A percentile compares a stretch with the other conserved stretches of the same genome.
Evolutionary conservation across 2,329 filamentous ascomycete species (phyloP).

Genomic region (Fusarium fracticaudum): DNA sequence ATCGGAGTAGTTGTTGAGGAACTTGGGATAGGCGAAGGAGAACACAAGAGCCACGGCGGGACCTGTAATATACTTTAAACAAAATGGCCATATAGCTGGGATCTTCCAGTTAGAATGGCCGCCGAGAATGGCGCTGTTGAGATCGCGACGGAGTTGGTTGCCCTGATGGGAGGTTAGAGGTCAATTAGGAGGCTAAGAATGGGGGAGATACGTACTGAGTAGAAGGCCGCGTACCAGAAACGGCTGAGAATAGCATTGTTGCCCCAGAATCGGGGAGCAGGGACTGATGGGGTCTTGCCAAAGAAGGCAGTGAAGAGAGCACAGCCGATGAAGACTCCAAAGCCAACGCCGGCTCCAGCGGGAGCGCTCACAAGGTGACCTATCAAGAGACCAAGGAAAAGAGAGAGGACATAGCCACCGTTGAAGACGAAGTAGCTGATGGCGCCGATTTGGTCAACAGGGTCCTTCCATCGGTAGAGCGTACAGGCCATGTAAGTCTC

Average conservation of each 20-base stretch:
- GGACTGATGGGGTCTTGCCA: constrained; percentile 50
- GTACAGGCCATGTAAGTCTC: constrained; percentile 61
- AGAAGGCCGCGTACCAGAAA: constrained; percentile 62
- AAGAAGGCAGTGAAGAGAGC: constrained; percentile 48
- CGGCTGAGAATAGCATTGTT: constrained; percentile 48
- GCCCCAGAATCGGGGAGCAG: constrained; percentile 55
- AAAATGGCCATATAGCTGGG: constrained; percentile 51
- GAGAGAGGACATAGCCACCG: constrained; percentile 58
- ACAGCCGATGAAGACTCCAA: constrained; percentile 58
- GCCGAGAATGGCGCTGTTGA: constrained; percentile 58
- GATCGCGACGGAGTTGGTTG: constrained; percentile 61
- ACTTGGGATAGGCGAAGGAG: constrained; percentile 55
- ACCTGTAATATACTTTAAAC: constrained; percentile 56
- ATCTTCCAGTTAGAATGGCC: constrained; percentile 62
- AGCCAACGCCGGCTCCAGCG: constrained; percentile 58
- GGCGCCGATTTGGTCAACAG: constrained; percentile 53
- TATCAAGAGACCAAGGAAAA: constrained; percentile 57
- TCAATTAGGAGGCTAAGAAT: no score
- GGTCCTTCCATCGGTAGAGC: constrained; percentile 58
- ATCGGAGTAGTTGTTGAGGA: constrained; percentile 11
- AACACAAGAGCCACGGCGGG: constrained; percentile 58
- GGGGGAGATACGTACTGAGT: constrained; percentile 55
- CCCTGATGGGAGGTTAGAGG: constrained; percentile 46
- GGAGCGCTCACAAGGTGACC: constrained; percentile 54
- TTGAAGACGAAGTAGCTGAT: constrained; percentile 55